Conservation (phyloP, 139 green algal species). For the Haematococcus lacustris region DNA sequence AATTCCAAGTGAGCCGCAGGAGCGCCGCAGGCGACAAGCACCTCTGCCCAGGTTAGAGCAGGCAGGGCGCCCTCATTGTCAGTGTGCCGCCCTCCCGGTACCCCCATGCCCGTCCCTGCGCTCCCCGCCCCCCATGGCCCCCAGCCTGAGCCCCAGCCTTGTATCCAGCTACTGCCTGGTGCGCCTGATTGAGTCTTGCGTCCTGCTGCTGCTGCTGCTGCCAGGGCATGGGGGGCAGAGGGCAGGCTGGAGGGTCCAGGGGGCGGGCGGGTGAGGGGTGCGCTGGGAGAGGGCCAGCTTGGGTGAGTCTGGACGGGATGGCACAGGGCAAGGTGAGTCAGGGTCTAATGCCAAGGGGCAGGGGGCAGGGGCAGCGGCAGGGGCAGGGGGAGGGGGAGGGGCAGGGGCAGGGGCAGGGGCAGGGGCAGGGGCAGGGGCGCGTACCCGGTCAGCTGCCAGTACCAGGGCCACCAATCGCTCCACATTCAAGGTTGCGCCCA, state of each 20-base stretch:
- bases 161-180: background rate
- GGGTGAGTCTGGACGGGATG: too few relatives aligned
- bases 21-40: conserved; percentile 70
- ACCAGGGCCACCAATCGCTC: conserved; percentile 37
- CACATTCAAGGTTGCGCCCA: conserved; percentile 61
- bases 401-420: too few relatives aligned
- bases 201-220: too few relatives aligned
- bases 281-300: too few relatives aligned
- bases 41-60: conserved; percentile 41
- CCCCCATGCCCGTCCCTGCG: too few relatives aligned
- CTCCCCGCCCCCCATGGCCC: background rate
- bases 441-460: background rate
- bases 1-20: conserved; percentile 56
- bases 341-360: background rate
- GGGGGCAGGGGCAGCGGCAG: too few relatives aligned
- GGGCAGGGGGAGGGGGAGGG: too few relatives aligned
- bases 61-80: conserved; percentile 4
- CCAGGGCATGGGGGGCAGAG: too few relatives aligned
- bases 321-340: too few relatives aligned
- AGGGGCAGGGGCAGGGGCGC: background rate
- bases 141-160: background rate
- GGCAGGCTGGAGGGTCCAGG: background rate
- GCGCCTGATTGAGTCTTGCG: background rate
- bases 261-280: background rate
- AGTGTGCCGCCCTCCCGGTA: too few relatives aligned